phyloP scores from a whole-genome alignment of 2,329 filamentous ascomycete species.

The Ophiostoma angusticollis region DNA sequence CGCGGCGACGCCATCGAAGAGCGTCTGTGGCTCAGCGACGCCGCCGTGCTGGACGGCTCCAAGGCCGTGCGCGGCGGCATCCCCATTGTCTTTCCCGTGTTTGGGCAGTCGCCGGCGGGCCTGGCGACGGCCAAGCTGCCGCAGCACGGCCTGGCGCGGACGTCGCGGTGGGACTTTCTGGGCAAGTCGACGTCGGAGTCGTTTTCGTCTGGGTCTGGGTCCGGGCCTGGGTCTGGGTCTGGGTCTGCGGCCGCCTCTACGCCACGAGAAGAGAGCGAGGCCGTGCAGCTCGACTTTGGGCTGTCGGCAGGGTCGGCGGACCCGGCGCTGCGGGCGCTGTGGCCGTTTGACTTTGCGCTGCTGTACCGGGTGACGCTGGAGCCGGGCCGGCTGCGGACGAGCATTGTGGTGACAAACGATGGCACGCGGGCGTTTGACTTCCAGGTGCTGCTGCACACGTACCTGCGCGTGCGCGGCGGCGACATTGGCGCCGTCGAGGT shows the following conservation, averaged over 20 bases:
- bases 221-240: too few species aligned
- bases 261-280: conserved; percentile 30
- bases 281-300: conserved; percentile 91
- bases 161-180: conserved; percentile 82
- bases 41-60: conserved; percentile 67
- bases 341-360: conserved; percentile 79
- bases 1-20: conserved; percentile 39
- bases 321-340: conserved; percentile 55
- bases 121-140: conserved; percentile 67
- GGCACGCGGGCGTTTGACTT: conserved; percentile 75
- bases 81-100: conserved; percentile 89
- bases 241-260: conserved; percentile 5
- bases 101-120: conserved; percentile 62
- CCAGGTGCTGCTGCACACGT: conserved; percentile 84
- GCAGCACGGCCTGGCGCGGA: conserved; percentile 92
- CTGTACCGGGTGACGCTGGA: conserved; percentile 86
- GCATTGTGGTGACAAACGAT: conserved; percentile 80
- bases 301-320: conserved; percentile 62
- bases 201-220: too few species aligned
- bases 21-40: conserved; percentile 76
- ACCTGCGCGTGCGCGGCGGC: conserved; percentile 66
- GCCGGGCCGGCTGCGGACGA: conserved; percentile 62
- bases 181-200: conserved; percentile 71
- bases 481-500: conserved; percentile 66
- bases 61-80: conserved; percentile 88